Base-by-base conservation (phyloP, 179 eudicot genomes). In the Actinidia polygama region DNA sequence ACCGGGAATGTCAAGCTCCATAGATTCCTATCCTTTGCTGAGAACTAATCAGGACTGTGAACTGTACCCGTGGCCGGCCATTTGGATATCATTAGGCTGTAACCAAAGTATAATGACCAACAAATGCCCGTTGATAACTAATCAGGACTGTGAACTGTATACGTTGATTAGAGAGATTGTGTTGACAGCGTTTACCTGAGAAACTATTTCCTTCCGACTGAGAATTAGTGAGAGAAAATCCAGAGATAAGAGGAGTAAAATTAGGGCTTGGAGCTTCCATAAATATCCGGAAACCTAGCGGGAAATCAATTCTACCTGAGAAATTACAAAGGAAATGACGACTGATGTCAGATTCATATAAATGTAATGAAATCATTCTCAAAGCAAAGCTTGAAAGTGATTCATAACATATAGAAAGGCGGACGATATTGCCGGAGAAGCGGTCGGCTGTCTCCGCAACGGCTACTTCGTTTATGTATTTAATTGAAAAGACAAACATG, bases 1-100 rank as follows among this genome's bases (percentile, higher is more conserved):
- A 76, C 87, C 83, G 63, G 88, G 86, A 79, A 77, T 85, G 64
- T 92, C 99, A 73, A 92, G 81, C 63, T 93, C 97, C 98, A 91
- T 91, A 74, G 88, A 70, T n/a, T 83, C 90, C 85, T 85, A 81
- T 80, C 84, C 46, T 69, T 26, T 5, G 44, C 50, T 73, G 80
- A 79, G 79, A 73, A 36, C 83, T 87, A 84, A 87, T 80, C 73
- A 46, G 63, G 71, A 80, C 26, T 62, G 19, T 68, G 59, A 83
- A 77, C 83, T 63, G 53, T 54, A 70, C 72, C 80, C 68, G 83
- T 75, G 16, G 71, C n/a, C n/a, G n/a, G n/a, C 61, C 71, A 67
- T 81, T 63, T 86, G 82, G 82, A 81, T 77, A 10, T 50, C 19
- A 18, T 73, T 23, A 73, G n/a, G 79, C 24, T 58, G 68, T 19